Evolutionary conservation across 75 land plant species (phyloP), one percentile per base, ranked within the genome.

Genomic region (Cunninghamia lanceolata): DNA sequence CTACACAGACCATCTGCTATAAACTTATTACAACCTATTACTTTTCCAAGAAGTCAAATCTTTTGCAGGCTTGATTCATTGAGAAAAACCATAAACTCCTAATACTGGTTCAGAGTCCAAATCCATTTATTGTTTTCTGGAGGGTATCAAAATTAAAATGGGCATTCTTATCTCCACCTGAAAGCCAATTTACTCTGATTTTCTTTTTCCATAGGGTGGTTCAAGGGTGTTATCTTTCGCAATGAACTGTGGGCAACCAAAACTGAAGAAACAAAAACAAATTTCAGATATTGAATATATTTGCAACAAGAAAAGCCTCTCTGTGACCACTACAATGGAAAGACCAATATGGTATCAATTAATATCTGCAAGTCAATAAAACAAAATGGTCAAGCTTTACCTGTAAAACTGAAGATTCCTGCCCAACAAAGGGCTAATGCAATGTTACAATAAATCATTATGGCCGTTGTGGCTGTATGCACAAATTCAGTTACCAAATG

Each of bases 361-460:
- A 84, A 84, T 21, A 45, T 39, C 21, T 82, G 39, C 43, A 15
- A 78, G 39, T 8, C 39, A 45, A 32, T 36, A 76, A 56, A 86
- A 14, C 4, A 71, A 63, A 30, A 71, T 85, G 40, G 11, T 7
- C 11, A 71, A 53, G 10, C 85, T 79, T 89, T 75, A 96, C 98
- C 96, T 92, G 89, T 84, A 89, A 95, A 94, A 85, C 95, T 91
- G 83, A 94, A 59, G 85, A 87, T 85, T 39, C 93, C 89, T 14
- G 97, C 92, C 88, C 91, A 96, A 56, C 89, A 89, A 77, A 96
- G 86, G 53, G 97, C 93, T 42, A 93, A 71, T n/a, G 93, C 95
- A 77, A 95, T 89, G 82, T 95, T 96, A 87, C 93, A 95, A 63
- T 85, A 88, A 25, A 94, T 83, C 86, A 95, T 87, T 76, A 94